Base-by-base conservation (phyloP, 345 rosid species). In the Litchi chinensis region DNA sequence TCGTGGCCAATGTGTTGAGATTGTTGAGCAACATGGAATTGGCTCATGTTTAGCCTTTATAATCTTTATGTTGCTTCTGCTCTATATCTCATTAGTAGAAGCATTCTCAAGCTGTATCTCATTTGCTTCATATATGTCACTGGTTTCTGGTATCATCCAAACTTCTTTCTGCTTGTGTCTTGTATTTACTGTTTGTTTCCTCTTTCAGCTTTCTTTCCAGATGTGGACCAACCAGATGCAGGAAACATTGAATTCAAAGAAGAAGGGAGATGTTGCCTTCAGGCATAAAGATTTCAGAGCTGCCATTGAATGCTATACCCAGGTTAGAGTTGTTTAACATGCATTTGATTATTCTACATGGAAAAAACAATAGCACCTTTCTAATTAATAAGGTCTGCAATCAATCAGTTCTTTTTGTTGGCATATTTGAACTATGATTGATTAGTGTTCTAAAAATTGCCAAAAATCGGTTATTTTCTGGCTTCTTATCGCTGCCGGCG, bases 191-290 rank as follows among this genome's bases (percentile, higher is more conserved):
- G 11, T 75, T 75, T 48, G 65, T 80, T 60, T 48, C 57, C 71
- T 83, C 63, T 63, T 83, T 87, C 89, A 95, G 97, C 90, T 94
- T 37, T 94, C 97, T 21, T 93, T 93, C 85, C 87, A 91, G 79
- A 87, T 89, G 93, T 93, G 93, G 96, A 93, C 97, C 72, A 86
- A 87, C 82, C 92, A 93, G 71, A 91, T 91, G 96, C 95, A 93
- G 80, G 98, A 93, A 74, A 93, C 95, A 6, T 83, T 91, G 76
- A 83, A 86, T 80, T 93, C 90, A n/a, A 93, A 90, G 93, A 93
- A 89, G 78, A 94, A 93, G 81, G 98, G 95, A 10, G 97, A 94
- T 79, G 72, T 48, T 74, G 97, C 95, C 78, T 94, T 93, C 81
- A 90, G 86, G 68, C 91, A 83, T 77, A 93, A 88, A 89, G 93